A percentile compares a stretch with the other conserved stretches of the same genome.
phyloP scores from a whole-genome alignment of 495 filamentous ascomycete genomes.

The Daldinia bambusicola region DNA sequence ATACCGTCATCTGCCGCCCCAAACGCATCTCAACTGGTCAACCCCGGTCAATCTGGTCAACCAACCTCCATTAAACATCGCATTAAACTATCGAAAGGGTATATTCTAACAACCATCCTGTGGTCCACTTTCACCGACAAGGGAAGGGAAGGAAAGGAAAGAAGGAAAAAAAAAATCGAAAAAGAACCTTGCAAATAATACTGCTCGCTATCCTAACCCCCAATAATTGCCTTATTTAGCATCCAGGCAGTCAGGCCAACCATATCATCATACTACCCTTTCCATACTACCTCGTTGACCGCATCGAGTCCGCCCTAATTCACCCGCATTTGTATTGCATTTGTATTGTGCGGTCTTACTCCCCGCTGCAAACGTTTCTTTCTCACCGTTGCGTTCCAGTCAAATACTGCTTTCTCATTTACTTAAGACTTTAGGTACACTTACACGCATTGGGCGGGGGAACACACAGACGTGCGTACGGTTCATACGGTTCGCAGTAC shows the following conservation, averaged over 20 bases:
- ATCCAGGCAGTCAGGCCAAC: slow-evolving; percentile 29
- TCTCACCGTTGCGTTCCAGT: slow-evolving; percentile 34
- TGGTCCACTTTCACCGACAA: slow-evolving; percentile 35
- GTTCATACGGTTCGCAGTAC: slow-evolving; percentile 11
- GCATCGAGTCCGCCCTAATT: slow-evolving; percentile 25
- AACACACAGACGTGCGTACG: slow-evolving; percentile 14
- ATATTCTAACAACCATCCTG: slow-evolving; percentile 20
- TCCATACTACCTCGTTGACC: slow-evolving; percentile 33
- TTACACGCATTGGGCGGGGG: slow-evolving; percentile 32
- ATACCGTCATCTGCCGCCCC: slow-evolving; percentile 38
- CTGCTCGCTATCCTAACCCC: no score
- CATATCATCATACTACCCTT: slow-evolving; percentile 29
- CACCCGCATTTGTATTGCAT: slow-evolving; percentile 17
- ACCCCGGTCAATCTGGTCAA: slow-evolving; percentile 1
- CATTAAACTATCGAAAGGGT: slow-evolving; percentile 29
- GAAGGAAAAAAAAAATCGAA: no score
- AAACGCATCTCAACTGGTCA: neutral
- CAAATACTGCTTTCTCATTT: slow-evolving; percentile 24
- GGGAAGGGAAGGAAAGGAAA: neutral
- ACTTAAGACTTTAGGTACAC: neutral
- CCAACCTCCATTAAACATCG: slow-evolving; percentile 26
- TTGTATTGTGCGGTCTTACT: slow-evolving; percentile 7
- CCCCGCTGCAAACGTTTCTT: slow-evolving; percentile 28
- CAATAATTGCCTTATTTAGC: slow-evolving; percentile 29
- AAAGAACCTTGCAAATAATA: slow-evolving; percentile 13